These are phyloP conservation scores for Nidula microcarpa DNA, from an alignment of 768 basidiomycete genomes.

Conservation along the genomic window DNA sequence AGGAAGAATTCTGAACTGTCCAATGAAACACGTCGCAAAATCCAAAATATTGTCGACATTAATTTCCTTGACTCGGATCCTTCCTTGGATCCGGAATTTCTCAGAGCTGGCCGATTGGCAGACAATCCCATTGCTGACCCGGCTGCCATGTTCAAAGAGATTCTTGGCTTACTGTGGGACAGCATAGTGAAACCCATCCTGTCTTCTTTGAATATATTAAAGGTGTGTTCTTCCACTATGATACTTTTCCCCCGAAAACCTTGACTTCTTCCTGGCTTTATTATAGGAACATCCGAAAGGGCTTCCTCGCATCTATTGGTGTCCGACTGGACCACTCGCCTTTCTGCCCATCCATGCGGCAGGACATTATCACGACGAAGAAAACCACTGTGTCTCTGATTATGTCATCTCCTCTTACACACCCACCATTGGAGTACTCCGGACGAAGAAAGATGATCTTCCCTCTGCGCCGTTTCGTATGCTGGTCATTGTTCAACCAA, in stretches of 20 bases:
- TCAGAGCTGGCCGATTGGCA: not conserved
- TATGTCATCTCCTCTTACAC: not conserved
- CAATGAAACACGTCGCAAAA: not conserved
- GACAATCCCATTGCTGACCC: no score
- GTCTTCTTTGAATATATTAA: not conserved
- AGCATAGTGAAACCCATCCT: not conserved
- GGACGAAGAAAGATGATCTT: not conserved
- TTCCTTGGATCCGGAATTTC: not conserved
- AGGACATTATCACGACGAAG: not conserved
- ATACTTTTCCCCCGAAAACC: not conserved
- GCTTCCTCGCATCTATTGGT: not conserved
- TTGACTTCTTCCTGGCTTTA: not conserved
- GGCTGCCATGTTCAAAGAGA: not conserved
- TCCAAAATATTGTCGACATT: not conserved
- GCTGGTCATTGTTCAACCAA: no score
- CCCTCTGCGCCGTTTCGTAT: no score
- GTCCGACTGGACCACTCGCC: not conserved
- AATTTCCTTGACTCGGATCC: not conserved
- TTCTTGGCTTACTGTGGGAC: not conserved
- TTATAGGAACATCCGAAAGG: not conserved
- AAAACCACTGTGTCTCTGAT: not conserved
- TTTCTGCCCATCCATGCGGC: not conserved
- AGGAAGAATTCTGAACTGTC: not conserved
- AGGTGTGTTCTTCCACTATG: not conserved
- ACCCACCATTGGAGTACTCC: not conserved